Percentiles rank a stretch among this genome's conserved stretches.
These are phyloP conservation scores for Eutrema salsugineum DNA, from an alignment of 441 rosid species.

Conservation along the genomic window DNA sequence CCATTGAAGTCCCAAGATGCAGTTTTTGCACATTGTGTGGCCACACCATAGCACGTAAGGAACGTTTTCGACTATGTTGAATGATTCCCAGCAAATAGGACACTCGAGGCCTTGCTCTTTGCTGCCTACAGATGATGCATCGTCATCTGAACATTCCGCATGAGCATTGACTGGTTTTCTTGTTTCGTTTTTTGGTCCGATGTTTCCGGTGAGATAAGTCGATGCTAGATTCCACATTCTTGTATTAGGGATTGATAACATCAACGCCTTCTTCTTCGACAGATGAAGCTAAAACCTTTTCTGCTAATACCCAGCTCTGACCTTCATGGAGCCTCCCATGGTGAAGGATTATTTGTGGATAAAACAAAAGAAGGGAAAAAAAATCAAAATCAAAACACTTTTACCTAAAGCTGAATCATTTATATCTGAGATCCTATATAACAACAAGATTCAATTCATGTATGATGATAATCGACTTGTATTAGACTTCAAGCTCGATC, in stretches of 20 bases:
- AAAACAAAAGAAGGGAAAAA: too few relatives aligned
- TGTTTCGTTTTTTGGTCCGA: constrained; percentile 38
- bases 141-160: constrained; percentile 67
- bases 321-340: background rate
- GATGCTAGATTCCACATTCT: constrained; percentile 90
- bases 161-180: constrained; percentile 29
- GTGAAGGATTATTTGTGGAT: background rate
- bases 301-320: background rate
- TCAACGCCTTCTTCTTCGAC: constrained; percentile 15
- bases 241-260: constrained; percentile 27
- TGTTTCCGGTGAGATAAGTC: constrained; percentile 56
- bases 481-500: background rate
- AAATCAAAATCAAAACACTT: too few relatives aligned
- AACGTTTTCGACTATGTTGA: constrained; percentile 69
- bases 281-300: background rate
- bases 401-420: background rate
- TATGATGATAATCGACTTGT: background rate
- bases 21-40: constrained; percentile 72
- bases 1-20: constrained; percentile 66
- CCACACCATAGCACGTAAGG: constrained; percentile 81
- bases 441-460: too few relatives aligned
- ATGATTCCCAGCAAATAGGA: constrained; percentile 72
- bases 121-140: constrained; percentile 48
- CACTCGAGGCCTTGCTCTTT: constrained; percentile 68
- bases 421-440: background rate